These are phyloP conservation scores for Bacterosira constricta DNA, from an alignment of 108 stramenopile species.

Conservation along the genomic window DNA sequence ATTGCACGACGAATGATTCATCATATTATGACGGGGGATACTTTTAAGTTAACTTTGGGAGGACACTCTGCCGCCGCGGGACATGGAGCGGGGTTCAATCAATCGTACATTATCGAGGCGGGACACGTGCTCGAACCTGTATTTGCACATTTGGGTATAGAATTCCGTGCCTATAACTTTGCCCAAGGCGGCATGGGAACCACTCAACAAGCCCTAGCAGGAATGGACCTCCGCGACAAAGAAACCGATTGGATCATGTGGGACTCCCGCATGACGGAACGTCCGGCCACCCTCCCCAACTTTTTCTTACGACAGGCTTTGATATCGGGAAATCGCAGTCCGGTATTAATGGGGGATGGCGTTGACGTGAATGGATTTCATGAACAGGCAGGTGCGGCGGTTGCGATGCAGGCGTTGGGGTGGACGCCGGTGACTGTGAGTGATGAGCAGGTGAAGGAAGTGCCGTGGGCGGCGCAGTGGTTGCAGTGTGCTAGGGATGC, in stretches of 20 bases:
- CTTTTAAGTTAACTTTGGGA: constrained; percentile 50
- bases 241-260: constrained; percentile 47
- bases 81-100: constrained; percentile 77
- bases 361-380: constrained; percentile 13
- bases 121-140: constrained; percentile 59
- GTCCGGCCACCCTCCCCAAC: not conserved
- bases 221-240: constrained; percentile 43
- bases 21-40: constrained; percentile 55
- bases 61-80: constrained; percentile 86
- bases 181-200: constrained; percentile 56
- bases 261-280: constrained; percentile 51
- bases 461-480: constrained; percentile 47
- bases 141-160: constrained; percentile 49
- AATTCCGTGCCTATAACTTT: constrained; percentile 50
- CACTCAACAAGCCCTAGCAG: constrained; percentile 43
- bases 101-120: constrained; percentile 65
- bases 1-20: constrained; percentile 53
- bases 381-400: constrained; percentile 8
- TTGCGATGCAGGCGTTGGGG: constrained; percentile 10
- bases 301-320: constrained; percentile 56
- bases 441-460: constrained; percentile 31
- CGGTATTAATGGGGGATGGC: constrained; percentile 30
- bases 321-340: constrained; percentile 50
- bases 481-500: constrained; percentile 26
- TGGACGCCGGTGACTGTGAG: constrained; percentile 32